phyloP scores from a whole-genome alignment of 495 filamentous ascomycete species.

The Penicillium alfredii region DNA sequence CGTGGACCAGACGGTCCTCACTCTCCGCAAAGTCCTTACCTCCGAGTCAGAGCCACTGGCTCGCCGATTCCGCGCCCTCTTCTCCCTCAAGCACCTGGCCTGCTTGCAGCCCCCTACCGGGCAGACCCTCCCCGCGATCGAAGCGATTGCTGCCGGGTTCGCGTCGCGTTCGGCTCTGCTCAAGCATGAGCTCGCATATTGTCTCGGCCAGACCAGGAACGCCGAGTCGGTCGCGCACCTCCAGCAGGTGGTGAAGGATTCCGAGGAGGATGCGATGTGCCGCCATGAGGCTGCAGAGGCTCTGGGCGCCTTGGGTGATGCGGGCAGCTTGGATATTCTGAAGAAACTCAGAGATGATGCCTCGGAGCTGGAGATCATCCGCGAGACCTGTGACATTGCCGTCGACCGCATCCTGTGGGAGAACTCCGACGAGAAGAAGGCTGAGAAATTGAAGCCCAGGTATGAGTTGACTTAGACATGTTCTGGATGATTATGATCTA shows the following conservation, averaged over 20 bases:
- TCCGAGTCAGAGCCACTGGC: slow-evolving; percentile 77
- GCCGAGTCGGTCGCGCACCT: slow-evolving; percentile 66
- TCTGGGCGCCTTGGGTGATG: slow-evolving; percentile 78
- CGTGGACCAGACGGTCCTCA: slow-evolving; percentile 37
- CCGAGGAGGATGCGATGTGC: slow-evolving; percentile 84
- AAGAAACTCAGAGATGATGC: slow-evolving; percentile 62
- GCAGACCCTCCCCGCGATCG: slow-evolving; percentile 67
- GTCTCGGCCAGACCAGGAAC: slow-evolving; percentile 84
- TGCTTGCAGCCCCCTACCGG: slow-evolving; percentile 55
- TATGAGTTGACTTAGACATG: too few relatives aligned
- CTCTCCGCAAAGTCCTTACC: slow-evolving; percentile 69
- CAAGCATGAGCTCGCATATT: slow-evolving; percentile 97
- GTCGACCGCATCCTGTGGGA: slow-evolving; percentile 93
- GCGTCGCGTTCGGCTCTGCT: slow-evolving; percentile 75
- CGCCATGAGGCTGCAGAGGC: slow-evolving; percentile 96
- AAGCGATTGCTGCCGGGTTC: slow-evolving; percentile 89
- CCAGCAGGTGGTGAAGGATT: slow-evolving; percentile 68
- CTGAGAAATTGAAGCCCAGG: slow-evolving; percentile 75
- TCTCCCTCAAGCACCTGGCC: slow-evolving; percentile 92
- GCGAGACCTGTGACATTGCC: slow-evolving; percentile 94
- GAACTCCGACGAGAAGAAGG: slow-evolving; percentile 61
- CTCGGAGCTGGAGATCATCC: slow-evolving; percentile 70
- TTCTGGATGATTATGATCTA: too few relatives aligned
- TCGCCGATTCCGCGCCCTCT: slow-evolving; percentile 90
- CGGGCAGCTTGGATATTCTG: slow-evolving; percentile 63